These are phyloP conservation scores for Atkinsonella hypoxylon DNA, from an alignment of 2,329 filamentous ascomycete species.

Conservation along the genomic window DNA sequence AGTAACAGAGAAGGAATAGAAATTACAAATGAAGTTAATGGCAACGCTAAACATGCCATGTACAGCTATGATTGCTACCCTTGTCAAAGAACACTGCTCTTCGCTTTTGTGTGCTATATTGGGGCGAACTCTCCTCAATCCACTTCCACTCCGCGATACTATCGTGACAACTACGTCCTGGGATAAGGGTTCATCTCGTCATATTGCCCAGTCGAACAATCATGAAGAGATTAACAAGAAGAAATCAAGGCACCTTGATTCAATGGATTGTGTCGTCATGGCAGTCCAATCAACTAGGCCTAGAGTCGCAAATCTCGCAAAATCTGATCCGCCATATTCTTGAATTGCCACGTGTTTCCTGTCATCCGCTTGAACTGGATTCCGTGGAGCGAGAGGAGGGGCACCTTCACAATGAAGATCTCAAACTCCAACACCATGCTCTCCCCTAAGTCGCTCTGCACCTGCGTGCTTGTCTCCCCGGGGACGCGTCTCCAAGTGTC, in stretches of 20 bases:
- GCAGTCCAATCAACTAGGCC: conserved; percentile 9
- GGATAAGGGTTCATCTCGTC: too few relatives aligned
- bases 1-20: not conserved
- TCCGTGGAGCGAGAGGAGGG: conserved; percentile 80
- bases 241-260: not conserved
- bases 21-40: conserved; percentile 1
- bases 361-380: conserved; percentile 97
- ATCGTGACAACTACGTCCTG: too few relatives aligned
- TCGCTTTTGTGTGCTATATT: not conserved
- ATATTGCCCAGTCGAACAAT: too few relatives aligned
- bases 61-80: conserved; percentile 9
- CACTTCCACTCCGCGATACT: too few relatives aligned
- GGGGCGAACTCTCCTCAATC: too few relatives aligned
- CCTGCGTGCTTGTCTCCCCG: conserved; percentile 83
- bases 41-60: conserved; percentile 12
- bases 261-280: not conserved
- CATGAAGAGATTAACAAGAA: too few relatives aligned
- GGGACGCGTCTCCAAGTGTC: conserved; percentile 45
- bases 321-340: conserved; percentile 95
- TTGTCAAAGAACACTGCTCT: not conserved
- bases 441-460: conserved; percentile 77
- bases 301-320: conserved; percentile 73
- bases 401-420: conserved; percentile 95
- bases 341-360: conserved; percentile 96
- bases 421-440: conserved; percentile 84